Evolutionary conservation across 768 basidiomycete species (phyloP).

Genomic region (Sporobolomyces roseus): DNA sequence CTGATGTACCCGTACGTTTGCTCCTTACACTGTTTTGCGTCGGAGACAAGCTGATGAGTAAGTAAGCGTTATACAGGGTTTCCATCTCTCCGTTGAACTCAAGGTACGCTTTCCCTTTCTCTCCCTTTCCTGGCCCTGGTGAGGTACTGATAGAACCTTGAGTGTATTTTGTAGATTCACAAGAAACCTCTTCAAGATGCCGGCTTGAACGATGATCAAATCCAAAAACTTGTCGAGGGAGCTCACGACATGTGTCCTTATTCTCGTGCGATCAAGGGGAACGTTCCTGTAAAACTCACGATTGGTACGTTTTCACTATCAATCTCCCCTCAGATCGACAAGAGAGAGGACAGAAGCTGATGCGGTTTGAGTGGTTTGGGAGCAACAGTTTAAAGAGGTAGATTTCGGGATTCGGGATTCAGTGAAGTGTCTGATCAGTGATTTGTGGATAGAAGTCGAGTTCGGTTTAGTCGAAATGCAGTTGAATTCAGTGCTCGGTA

Average conservation of each 20-base stretch:
- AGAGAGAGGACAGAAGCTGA: no score
- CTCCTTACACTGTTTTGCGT: not conserved
- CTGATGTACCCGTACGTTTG: constrained; percentile 23
- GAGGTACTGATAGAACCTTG: not conserved
- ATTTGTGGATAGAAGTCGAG: no score
- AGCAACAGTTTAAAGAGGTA: no score
- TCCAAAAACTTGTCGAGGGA: constrained; percentile 35
- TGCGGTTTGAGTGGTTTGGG: no score
- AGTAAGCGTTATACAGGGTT: constrained; percentile 12
- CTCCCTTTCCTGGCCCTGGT: not conserved
- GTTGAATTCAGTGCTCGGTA: no score
- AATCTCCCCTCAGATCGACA: no score
- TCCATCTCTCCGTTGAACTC: constrained; percentile 42
- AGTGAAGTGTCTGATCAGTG: no score
- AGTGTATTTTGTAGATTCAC: constrained; percentile 6
- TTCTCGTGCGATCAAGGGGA: constrained; percentile 40
- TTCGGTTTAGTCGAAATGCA: no score
- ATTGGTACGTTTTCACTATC: constrained; percentile 16
- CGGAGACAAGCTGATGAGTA: not conserved
- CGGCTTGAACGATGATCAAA: constrained; percentile 30
- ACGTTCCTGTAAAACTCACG: constrained; percentile 35
- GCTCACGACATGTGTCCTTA: constrained; percentile 44
- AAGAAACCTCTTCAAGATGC: constrained; percentile 33
- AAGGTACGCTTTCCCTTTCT: constrained; percentile 7
- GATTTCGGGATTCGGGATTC: no score